Evolutionary conservation across 306 rosid species (phyloP).

Genomic region (Vicia sativa): DNA sequence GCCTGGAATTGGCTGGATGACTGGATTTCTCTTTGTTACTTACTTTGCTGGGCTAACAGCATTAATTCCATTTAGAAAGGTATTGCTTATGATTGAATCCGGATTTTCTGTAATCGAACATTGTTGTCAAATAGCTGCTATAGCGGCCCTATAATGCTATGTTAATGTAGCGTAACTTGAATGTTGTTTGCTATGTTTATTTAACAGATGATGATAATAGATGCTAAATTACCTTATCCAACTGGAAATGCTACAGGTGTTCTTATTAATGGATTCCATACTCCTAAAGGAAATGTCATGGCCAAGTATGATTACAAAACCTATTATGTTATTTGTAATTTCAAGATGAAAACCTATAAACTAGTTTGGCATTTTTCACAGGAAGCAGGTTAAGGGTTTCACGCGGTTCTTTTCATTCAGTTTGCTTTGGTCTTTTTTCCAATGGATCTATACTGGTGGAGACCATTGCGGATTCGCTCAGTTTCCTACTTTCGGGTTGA

Average conservation of each 20-base stretch:
- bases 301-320: conserved; percentile 71
- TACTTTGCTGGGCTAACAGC: conserved; percentile 80
- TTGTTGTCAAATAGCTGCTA: not conserved
- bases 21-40: conserved; percentile 81
- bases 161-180: too few species aligned
- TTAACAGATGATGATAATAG: conserved; percentile 78
- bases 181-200: conserved; percentile 45
- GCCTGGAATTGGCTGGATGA: conserved; percentile 88
- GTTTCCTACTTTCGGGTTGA: conserved; percentile 85
- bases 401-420: conserved; percentile 65
- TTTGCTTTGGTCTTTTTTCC: conserved; percentile 83
- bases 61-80: conserved; percentile 91
- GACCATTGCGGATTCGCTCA: conserved; percentile 74
- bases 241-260: conserved; percentile 92
- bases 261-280: conserved; percentile 87
- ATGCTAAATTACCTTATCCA: conserved; percentile 74
- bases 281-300: conserved; percentile 69
- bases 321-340: conserved; percentile 12
- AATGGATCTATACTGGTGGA: conserved; percentile 88
- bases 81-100: conserved; percentile 28
- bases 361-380: conserved; percentile 40
- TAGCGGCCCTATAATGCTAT: not conserved
- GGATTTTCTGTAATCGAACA: not conserved
- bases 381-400: conserved; percentile 83
- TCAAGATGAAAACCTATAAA: conserved; percentile 27